Evolutionary conservation across 345 rosid genomes (phyloP).

Genomic region (Heritiera fomes): DNA sequence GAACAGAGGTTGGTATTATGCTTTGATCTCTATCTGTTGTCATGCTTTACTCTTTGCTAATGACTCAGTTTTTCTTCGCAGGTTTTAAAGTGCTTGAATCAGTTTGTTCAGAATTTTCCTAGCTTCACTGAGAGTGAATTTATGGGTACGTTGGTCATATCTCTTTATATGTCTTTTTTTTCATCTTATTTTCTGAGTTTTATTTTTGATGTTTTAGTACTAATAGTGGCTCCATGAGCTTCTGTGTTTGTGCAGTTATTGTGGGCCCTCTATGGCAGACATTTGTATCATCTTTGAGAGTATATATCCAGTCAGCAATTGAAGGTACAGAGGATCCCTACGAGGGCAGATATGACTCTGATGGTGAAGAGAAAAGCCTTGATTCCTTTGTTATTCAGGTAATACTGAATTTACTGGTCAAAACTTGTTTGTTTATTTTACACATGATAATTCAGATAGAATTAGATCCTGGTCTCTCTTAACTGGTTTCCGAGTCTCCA

Average conservation of each 20-base stretch:
- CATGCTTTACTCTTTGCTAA: neutral
- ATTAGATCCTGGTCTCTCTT: conserved; percentile 9
- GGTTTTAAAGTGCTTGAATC: conserved; percentile 92
- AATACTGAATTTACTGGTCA: conserved; percentile 15
- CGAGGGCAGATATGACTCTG: conserved; percentile 89
- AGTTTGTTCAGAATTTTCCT: conserved; percentile 83
- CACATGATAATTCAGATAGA: neutral
- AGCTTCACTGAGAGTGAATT: conserved; percentile 65
- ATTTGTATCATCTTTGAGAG: conserved; percentile 71
- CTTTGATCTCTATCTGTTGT: conserved; percentile 19
- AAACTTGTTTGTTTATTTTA: neutral
- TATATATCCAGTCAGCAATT: conserved; percentile 69
- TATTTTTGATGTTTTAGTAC: conserved; percentile 6
- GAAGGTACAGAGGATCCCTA: conserved; percentile 73
- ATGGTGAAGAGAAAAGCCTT: conserved; percentile 90
- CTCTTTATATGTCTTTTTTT: neutral
- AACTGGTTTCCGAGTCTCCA: neutral
- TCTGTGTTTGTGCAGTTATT: conserved; percentile 50
- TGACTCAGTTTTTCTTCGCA: conserved; percentile 23
- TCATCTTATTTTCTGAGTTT: neutral
- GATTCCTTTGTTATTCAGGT: conserved; percentile 94
- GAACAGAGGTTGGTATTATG: conserved; percentile 72
- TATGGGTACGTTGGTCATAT: conserved; percentile 50
- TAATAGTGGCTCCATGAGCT: conserved; percentile 21
- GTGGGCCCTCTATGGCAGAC: conserved; percentile 91